phyloP scores from a whole-genome alignment of 345 rosid species.

The Microthlaspi erraticum region DNA sequence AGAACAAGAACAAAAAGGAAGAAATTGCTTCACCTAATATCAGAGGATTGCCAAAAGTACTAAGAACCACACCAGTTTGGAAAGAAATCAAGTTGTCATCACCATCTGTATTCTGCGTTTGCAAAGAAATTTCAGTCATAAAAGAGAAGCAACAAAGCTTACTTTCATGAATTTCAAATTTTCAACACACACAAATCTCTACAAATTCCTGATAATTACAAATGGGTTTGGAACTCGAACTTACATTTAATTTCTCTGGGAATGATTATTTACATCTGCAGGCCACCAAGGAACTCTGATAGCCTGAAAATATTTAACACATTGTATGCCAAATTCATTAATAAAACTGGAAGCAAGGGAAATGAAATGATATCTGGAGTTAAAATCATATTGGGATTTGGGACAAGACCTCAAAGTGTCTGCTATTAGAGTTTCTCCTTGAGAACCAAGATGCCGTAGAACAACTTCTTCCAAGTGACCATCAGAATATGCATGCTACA shows the following conservation, averaged over 20 bases:
- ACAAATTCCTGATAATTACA: slow-evolving; percentile 4
- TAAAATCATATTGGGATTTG: background rate
- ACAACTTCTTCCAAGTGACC: slow-evolving; percentile 78
- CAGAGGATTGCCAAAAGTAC: slow-evolving; percentile 28
- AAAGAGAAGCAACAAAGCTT: background rate
- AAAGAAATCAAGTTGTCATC: slow-evolving; percentile 19
- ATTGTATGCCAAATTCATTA: background rate
- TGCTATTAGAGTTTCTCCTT: slow-evolving; percentile 64
- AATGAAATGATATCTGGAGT: slow-evolving; percentile 1
- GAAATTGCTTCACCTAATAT: slow-evolving; percentile 24
- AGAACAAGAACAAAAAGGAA: background rate
- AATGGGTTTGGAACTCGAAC: slow-evolving; percentile 20
- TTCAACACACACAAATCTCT: background rate
- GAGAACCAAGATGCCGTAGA: slow-evolving; percentile 73
- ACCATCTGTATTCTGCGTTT: slow-evolving; percentile 29
- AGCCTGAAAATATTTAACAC: slow-evolving; percentile 56
- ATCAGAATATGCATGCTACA: slow-evolving; percentile 75
- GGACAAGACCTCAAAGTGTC: slow-evolving; percentile 52
- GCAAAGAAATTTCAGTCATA: slow-evolving; percentile 14
- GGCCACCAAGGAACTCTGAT: slow-evolving; percentile 64
- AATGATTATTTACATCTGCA: slow-evolving; percentile 44
- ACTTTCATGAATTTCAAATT: background rate
- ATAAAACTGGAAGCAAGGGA: background rate
- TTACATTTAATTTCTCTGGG: slow-evolving; percentile 28
- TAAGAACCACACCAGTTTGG: slow-evolving; percentile 29